Evolutionary conservation across 1,284 basidiomycete species (phyloP).

Genomic region (Puccinia hordei): DNA sequence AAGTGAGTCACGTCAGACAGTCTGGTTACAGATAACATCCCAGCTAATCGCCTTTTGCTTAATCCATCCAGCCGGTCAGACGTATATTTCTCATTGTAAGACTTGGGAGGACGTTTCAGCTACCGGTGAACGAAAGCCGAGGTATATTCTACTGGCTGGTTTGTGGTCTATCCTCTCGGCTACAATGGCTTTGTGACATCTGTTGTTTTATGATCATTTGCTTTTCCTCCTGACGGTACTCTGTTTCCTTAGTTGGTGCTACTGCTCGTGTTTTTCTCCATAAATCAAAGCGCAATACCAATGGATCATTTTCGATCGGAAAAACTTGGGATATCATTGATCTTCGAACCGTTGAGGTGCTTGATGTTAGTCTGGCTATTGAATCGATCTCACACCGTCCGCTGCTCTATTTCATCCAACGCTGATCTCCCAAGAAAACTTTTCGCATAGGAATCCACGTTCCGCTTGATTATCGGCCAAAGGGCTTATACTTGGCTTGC

Average conservation of each 20-base stretch:
- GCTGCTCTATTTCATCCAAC: background rate
- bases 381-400: conserved; percentile 12
- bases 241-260: background rate
- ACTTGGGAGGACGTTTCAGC: conserved; percentile 76
- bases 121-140: conserved; percentile 72
- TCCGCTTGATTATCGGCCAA: conserved; percentile 68
- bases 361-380: conserved; percentile 65
- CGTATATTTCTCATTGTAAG: conserved; percentile 80
- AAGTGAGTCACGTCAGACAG: conserved; percentile 18
- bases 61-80: conserved; percentile 27
- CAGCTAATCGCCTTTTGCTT: background rate
- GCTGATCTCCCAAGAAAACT: background rate
- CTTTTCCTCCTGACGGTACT: background rate
- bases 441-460: conserved; percentile 35
- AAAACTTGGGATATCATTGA: conserved; percentile 92
- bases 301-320: conserved; percentile 92
- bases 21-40: background rate
- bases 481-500: conserved; percentile 85
- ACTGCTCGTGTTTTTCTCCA: conserved; percentile 64
- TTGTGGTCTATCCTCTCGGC: no score
- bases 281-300: conserved; percentile 94
- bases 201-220: conserved; percentile 59
- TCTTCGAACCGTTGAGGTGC: conserved; percentile 75
- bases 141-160: conserved; percentile 85
- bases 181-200: conserved; percentile 64